Evolutionary conservation across 2,329 filamentous ascomycete genomes (phyloP), one percentile per base, ranked within the genome.

Genomic region (Didymella arachidicola): DNA sequence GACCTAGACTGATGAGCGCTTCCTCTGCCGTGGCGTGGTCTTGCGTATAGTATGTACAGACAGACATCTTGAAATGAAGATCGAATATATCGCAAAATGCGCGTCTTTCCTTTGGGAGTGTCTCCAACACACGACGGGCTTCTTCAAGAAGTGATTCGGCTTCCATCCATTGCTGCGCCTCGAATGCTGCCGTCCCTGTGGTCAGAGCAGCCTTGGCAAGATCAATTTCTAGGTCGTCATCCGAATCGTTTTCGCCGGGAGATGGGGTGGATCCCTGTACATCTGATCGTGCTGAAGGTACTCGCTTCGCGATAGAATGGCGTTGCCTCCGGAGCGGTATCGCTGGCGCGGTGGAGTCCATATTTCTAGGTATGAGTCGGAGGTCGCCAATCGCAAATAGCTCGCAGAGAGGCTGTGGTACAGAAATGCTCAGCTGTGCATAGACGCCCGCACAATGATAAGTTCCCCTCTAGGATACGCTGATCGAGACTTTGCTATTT

Each of bases 61-160:
- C 12, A n/a, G 41, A 43, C 41, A 43, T 43, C 25, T 27, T 43
- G 25, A 43, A 43, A 18, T 27, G 41, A n/a, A 43, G 41, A 10
- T 43, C 41, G 14, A 43, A 43, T 25, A 43, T 43, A 25, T 43
- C 41, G 5, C 41, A 43, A 25, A 43, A 43, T 19, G 25, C 22
- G 22, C 41, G 41, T 19, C 41, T 22, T 43, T 43, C 41, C 14
- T 14, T 43, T 16, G 41, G 25, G 12, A 43, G 41, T 27, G 25
- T 26, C 22, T 43, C 41, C 41, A 43, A 25, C 41, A 43, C 41
- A 43, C 41, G 41, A 27, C 41, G 41, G 7, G 41, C 41, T 43
- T 43, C 41, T 43, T 43, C 41, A 2, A 43, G 41, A 12, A 43
- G 41, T 2, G 41, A 43, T 14, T 43, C 41, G 22, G 41, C 41